phyloP scores from a whole-genome alignment of 768 basidiomycete species.

The Serendipita vermifera region DNA sequence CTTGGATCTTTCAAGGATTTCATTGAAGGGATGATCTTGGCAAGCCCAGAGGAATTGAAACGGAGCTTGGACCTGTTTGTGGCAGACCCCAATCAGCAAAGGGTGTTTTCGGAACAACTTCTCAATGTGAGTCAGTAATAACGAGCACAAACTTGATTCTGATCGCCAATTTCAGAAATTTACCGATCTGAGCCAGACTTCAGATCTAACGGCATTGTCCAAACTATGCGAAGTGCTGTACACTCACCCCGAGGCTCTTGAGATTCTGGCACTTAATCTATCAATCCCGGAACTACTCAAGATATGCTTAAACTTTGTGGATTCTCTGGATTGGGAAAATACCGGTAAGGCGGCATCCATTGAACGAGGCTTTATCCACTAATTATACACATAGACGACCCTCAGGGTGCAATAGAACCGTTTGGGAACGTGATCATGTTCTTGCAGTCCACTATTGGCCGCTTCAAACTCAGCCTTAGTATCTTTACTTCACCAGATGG shows the following conservation, averaged over 20 bases:
- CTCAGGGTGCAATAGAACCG: constrained; percentile 67
- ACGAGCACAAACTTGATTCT: background rate
- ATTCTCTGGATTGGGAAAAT: constrained; percentile 67
- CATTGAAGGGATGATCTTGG: background rate
- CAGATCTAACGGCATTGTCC: constrained; percentile 58
- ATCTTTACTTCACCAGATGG: constrained; percentile 40
- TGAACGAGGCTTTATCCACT: background rate
- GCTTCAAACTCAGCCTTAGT: constrained; percentile 37
- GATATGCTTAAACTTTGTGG: constrained; percentile 46
- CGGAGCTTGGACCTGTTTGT: constrained; percentile 31
- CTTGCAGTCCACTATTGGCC: constrained; percentile 48
- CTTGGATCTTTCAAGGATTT: background rate
- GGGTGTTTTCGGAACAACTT: constrained; percentile 42
- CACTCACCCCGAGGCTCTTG: constrained; percentile 43
- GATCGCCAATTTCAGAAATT: constrained; percentile 39
- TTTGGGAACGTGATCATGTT: constrained; percentile 71
- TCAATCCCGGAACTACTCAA: constrained; percentile 53
- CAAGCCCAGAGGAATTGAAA: background rate
- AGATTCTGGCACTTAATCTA: constrained; percentile 55
- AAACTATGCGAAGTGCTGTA: constrained; percentile 57
- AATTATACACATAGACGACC: constrained; percentile 43
- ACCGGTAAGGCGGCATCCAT: constrained; percentile 41
- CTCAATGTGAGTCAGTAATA: constrained; percentile 36
- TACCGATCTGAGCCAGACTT: constrained; percentile 33
- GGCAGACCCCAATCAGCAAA: constrained; percentile 45